These are phyloP conservation scores for Monosporascus sp. DNA, from an alignment of 2,329 filamentous ascomycete genomes.

Conservation along the genomic window DNA sequence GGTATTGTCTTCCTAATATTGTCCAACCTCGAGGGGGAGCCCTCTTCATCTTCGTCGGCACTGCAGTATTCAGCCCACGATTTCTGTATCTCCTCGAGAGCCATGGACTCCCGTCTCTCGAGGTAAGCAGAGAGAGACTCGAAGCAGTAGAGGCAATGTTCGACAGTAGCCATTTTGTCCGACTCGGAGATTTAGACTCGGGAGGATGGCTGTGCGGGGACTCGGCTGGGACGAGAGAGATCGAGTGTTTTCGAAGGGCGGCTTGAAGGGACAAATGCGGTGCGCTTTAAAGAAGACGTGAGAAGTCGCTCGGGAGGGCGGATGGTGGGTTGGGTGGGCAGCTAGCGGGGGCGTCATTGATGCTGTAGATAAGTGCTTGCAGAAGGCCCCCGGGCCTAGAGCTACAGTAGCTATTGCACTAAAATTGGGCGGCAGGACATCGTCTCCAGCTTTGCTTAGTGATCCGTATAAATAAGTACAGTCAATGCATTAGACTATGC, in stretches of 20 bases:
- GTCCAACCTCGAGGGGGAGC: constrained; percentile 19
- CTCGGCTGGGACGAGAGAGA: not conserved
- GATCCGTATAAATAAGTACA: too few species aligned
- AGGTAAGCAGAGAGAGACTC: constrained; percentile 76
- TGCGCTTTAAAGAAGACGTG: too few species aligned
- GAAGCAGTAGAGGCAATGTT: constrained; percentile 92
- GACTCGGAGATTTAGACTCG: not conserved
- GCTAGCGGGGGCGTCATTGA: too few species aligned
- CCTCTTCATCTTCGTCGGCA: constrained; percentile 7
- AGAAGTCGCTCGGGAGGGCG: too few species aligned
- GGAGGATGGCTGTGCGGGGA: not conserved
- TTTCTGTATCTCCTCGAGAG: constrained; percentile 63
- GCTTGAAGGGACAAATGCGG: not conserved
- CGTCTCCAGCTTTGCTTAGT: too few species aligned
- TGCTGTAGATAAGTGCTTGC: too few species aligned
- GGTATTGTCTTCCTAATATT: constrained; percentile 26
- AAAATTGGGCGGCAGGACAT: too few species aligned
- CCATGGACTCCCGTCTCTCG: constrained; percentile 61
- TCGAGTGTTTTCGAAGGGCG: not conserved
- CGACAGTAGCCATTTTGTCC: constrained; percentile 67
- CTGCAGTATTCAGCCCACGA: constrained; percentile 48
- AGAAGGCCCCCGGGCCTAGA: too few species aligned
- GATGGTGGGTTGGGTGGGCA: too few species aligned
- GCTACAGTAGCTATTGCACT: too few species aligned
- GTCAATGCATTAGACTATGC: too few species aligned